These are phyloP conservation scores for Lactarius sp. DNA, from an alignment of 768 basidiomycete species.

Conservation along the genomic window DNA sequence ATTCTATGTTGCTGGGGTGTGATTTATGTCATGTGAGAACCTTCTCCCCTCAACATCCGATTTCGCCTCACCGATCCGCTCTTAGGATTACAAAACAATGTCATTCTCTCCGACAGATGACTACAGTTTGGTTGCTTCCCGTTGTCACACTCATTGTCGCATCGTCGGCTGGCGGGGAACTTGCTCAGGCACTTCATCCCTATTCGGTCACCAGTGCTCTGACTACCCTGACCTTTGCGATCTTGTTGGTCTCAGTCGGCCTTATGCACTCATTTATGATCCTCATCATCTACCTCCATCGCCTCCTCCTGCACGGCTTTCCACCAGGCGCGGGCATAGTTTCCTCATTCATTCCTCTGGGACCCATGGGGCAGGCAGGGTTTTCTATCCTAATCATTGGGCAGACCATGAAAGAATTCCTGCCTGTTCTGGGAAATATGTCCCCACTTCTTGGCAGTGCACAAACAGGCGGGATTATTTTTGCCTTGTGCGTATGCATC, in stretches of 20 bases:
- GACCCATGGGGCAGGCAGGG: slow-evolving; percentile 66
- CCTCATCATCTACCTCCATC: slow-evolving; percentile 56
- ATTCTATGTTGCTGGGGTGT: slow-evolving; percentile 55
- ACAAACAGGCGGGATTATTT: slow-evolving; percentile 38
- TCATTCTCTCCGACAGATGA: slow-evolving; percentile 53
- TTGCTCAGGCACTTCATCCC: slow-evolving; percentile 46
- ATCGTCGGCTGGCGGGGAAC: slow-evolving; percentile 58
- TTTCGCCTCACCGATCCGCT: not conserved
- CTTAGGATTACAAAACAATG: slow-evolving; percentile 35
- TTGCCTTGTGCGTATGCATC: slow-evolving; percentile 43
- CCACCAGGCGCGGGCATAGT: slow-evolving; percentile 45
- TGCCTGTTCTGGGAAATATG: slow-evolving; percentile 34
- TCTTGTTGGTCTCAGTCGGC: slow-evolving; percentile 53
- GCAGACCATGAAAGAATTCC: slow-evolving; percentile 38
- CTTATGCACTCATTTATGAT: slow-evolving; percentile 61
- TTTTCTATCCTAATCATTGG: slow-evolving; percentile 55
- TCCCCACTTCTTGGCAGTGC: slow-evolving; percentile 36
- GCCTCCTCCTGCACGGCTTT: slow-evolving; percentile 53
- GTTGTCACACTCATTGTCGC: slow-evolving; percentile 70
- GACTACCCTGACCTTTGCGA: slow-evolving; percentile 48
- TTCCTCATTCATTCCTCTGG: slow-evolving; percentile 68
- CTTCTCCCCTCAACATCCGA: not conserved
- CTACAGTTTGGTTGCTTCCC: slow-evolving; percentile 68
- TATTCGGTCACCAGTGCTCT: slow-evolving; percentile 47
- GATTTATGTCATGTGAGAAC: slow-evolving; percentile 59